Percentiles rank a stretch among this genome's conserved stretches.
Evolutionary conservation across 805 yeast genomes (phyloP).

Genomic region (Kuraishia floccosa): DNA sequence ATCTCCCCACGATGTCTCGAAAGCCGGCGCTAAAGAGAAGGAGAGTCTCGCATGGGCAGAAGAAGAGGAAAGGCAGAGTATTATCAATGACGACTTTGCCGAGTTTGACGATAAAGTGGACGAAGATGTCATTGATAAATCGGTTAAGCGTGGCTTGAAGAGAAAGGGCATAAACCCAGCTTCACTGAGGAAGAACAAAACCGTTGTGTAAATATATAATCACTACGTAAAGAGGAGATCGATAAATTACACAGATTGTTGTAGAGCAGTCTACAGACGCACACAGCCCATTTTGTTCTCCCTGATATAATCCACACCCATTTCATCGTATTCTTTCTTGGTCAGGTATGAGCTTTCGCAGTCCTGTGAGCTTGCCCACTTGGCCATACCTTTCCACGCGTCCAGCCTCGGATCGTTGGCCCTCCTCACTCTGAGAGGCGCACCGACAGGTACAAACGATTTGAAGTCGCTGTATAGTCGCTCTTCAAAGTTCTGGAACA

Average conservation of each 20-base stretch:
- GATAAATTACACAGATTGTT: slow-evolving; percentile 1
- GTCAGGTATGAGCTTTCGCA: slow-evolving; percentile 39
- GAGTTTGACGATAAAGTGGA: slow-evolving; percentile 71
- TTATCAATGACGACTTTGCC: slow-evolving; percentile 81
- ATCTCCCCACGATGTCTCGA: slow-evolving; percentile 73
- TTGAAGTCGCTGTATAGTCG: slow-evolving; percentile 65
- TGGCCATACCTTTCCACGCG: slow-evolving; percentile 92
- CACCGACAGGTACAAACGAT: slow-evolving; percentile 56
- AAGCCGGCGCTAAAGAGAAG: slow-evolving; percentile 83
- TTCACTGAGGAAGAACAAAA: slow-evolving; percentile 8
- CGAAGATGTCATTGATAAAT: slow-evolving; percentile 54
- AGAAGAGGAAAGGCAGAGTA: slow-evolving; percentile 61
- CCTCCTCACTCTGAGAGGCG: slow-evolving; percentile 44
- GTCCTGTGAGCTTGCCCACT: slow-evolving; percentile 48
- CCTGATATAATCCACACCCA: slow-evolving; percentile 81
- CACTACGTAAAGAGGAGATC: slow-evolving; percentile 1
- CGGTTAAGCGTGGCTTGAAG: slow-evolving; percentile 52
- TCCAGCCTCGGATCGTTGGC: slow-evolving; percentile 67
- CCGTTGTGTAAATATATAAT: background rate
- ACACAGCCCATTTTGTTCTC: slow-evolving; percentile 66
- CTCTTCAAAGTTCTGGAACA: slow-evolving; percentile 50
- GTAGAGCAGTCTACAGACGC: slow-evolving; percentile 9
- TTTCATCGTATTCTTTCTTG: slow-evolving; percentile 70
- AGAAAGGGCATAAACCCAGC: slow-evolving; percentile 69
- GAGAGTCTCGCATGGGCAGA: slow-evolving; percentile 75